Percentiles rank a stretch among this genome's conserved stretches.
These are phyloP conservation scores for Tetracladium setigerum DNA, from an alignment of 495 filamentous ascomycete genomes.

Conservation along the genomic window DNA sequence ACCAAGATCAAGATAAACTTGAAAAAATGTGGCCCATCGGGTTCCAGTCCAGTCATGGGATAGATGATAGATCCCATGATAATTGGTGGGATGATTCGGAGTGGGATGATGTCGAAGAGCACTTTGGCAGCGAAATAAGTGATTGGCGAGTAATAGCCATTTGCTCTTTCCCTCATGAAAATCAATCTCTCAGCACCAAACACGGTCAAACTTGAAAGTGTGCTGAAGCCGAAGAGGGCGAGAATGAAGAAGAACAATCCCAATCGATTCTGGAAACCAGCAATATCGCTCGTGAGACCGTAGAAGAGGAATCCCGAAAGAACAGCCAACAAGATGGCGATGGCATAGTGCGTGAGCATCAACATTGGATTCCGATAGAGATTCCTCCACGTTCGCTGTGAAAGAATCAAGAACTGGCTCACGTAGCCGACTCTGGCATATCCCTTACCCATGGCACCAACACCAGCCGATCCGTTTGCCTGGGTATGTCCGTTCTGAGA, in stretches of 20 bases:
- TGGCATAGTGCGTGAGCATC: conserved; percentile 99
- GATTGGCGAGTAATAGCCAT: conserved; percentile 94
- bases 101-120: conserved; percentile 88
- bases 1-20: conserved; percentile 88
- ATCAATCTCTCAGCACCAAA: conserved; percentile 88
- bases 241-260: conserved; percentile 97
- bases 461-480: conserved; percentile 32
- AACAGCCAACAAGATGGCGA: conserved; percentile 88
- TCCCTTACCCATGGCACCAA: conserved; percentile 56
- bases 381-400: conserved; percentile 90
- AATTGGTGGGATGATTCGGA: conserved; percentile 89
- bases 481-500: conserved; percentile 51
- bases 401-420: conserved; percentile 83
- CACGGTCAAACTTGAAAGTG: conserved; percentile 84
- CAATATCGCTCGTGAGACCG: conserved; percentile 88
- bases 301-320: conserved; percentile 96
- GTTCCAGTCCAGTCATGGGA: conserved; percentile 92
- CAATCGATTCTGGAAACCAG: conserved; percentile 97
- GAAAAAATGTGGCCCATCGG: conserved; percentile 77
- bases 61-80: conserved; percentile 97
- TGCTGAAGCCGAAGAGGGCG: conserved; percentile 93
- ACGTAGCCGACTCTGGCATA: conserved; percentile 73
- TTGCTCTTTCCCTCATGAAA: conserved; percentile 90
- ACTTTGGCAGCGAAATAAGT: conserved; percentile 97
- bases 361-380: conserved; percentile 96